Evolutionary conservation across 1,139 yeast species (phyloP).

Genomic region (Candida sojae): DNA sequence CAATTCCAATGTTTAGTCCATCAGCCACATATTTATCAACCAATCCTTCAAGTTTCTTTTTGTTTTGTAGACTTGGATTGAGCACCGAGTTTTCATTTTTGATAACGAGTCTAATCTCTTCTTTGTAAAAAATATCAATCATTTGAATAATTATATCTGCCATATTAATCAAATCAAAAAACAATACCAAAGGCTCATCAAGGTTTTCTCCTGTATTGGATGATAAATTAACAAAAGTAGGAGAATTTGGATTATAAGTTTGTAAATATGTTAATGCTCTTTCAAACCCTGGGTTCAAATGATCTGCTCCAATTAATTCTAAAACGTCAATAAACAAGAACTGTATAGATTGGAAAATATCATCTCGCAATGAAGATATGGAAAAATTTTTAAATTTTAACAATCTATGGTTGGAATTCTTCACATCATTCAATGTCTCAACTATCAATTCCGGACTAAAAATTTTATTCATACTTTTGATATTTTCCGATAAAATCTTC

Average conservation of each 20-base stretch:
- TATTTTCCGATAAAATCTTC: slow-evolving; percentile 44
- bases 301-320: slow-evolving; percentile 65
- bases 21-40: slow-evolving; percentile 90
- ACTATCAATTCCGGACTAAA: slow-evolving; percentile 45
- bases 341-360: slow-evolving; percentile 43
- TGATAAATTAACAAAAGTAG: slow-evolving; percentile 13
- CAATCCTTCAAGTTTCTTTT: slow-evolving; percentile 75
- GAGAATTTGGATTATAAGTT: slow-evolving; percentile 62
- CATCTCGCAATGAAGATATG: slow-evolving; percentile 32
- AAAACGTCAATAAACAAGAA: slow-evolving; percentile 68
- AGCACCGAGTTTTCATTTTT: slow-evolving; percentile 74
- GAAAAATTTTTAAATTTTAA: slow-evolving; percentile 35
- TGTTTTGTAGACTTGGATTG: slow-evolving; percentile 77
- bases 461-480: slow-evolving; percentile 40
- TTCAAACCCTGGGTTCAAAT: slow-evolving; percentile 78
- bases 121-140: slow-evolving; percentile 88
- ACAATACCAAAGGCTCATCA: slow-evolving; percentile 82
- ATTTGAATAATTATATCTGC: slow-evolving; percentile 93
- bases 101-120: slow-evolving; percentile 70
- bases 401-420: slow-evolving; percentile 33
- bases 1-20: slow-evolving; percentile 88
- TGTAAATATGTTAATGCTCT: slow-evolving; percentile 72
- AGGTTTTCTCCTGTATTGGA: slow-evolving; percentile 21
- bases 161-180: slow-evolving; percentile 86
- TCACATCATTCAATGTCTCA: slow-evolving; percentile 41